A percentile compares a stretch with the other conserved stretches of the same genome.
These are phyloP conservation scores for Piper betle DNA, from an alignment of 164 flowering plant genomes.

Conservation along the genomic window DNA sequence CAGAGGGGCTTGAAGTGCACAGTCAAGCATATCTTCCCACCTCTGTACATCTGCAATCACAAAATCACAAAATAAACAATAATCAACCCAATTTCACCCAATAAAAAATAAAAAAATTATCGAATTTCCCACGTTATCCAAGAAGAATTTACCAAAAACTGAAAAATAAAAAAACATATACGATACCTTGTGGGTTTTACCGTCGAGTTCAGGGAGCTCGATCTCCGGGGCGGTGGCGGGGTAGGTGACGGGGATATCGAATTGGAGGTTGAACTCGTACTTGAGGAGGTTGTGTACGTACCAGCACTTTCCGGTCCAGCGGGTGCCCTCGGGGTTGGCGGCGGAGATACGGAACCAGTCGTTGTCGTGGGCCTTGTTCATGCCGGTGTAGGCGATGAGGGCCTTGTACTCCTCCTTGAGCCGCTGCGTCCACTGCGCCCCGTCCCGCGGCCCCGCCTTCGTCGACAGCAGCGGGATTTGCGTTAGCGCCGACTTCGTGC, in stretches of 20 bases:
- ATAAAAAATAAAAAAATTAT: neutral
- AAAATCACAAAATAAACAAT: slow-evolving; percentile 5
- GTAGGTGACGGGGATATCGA: slow-evolving; percentile 87
- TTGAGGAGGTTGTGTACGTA: slow-evolving; percentile 86
- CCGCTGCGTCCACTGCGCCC: slow-evolving; percentile 74
- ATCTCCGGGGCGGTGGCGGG: slow-evolving; percentile 92
- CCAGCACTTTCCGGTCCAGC: slow-evolving; percentile 98
- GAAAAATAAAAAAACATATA: neutral
- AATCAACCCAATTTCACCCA: neutral
- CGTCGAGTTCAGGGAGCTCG: slow-evolving; percentile 86
- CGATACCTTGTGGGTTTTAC: slow-evolving; percentile 84
- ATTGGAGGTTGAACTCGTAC: slow-evolving; percentile 88
- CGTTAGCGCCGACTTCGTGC: slow-evolving; percentile 76
- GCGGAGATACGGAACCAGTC: slow-evolving; percentile 97
- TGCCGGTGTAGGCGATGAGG: slow-evolving; percentile 75
- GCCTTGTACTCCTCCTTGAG: slow-evolving; percentile 91
- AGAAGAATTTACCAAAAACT: neutral
- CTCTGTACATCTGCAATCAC: slow-evolving; percentile 78
- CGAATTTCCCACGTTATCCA: too few species aligned
- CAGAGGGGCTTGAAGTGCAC: slow-evolving; percentile 98
- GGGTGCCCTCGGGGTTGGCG: slow-evolving; percentile 81
- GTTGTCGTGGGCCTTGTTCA: slow-evolving; percentile 94
- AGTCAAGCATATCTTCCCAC: slow-evolving; percentile 96
- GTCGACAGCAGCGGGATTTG: slow-evolving; percentile 67
- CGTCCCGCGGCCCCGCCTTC: slow-evolving; percentile 89